Evolutionary conservation across 208 protist genomes (phyloP), one percentile per base, ranked within the genome.

Genomic region (Tetramitus jugosus): DNA sequence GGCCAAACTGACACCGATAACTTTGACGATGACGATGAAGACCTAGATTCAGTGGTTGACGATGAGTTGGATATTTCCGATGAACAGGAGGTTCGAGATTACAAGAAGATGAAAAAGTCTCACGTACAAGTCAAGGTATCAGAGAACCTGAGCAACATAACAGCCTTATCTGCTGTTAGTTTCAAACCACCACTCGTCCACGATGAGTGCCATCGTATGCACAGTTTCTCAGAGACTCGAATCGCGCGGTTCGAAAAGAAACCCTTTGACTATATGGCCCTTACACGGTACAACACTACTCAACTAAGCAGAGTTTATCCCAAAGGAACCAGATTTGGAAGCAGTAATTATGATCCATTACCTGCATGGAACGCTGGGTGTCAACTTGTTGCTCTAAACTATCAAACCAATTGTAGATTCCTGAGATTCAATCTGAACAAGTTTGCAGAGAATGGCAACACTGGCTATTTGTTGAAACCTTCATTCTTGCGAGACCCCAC

Each of bases 381-480:
- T 77, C 92, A 96, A 78, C 68, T 96, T 2, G 90, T 92, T 26
- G 92, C 93, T n/a, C 77, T 97, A 13, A 96, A 96, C 86, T 94
- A 86, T 82, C 94, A 97, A 79, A 87, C 85, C 6, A 64, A 31
- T 20, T 82, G 85, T 49, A 53, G 64, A 56, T 56, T 80, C 40
- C 86, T 90, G 78, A 84, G 84, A 69, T 74, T 93, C n/a, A 97
- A 97, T 80, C 64, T 78, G 31, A 87, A 84, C 60, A 89, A 91
- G 79, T 98, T 97, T 83, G 49, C 76, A 40, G 89, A 94, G 75
- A 97, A 97, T 81, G 94, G 94, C 64, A 76, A 81, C 61, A 91
- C 88, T 80, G 94, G 94, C 13, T 98, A 96, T 82, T 65, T 97
- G 37, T 87, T 97, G 43, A 97, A 97, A 84, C 94, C 94, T 39